phyloP scores from a whole-genome alignment of 495 filamentous ascomycete species.

The Pyrenula aspistea region DNA sequence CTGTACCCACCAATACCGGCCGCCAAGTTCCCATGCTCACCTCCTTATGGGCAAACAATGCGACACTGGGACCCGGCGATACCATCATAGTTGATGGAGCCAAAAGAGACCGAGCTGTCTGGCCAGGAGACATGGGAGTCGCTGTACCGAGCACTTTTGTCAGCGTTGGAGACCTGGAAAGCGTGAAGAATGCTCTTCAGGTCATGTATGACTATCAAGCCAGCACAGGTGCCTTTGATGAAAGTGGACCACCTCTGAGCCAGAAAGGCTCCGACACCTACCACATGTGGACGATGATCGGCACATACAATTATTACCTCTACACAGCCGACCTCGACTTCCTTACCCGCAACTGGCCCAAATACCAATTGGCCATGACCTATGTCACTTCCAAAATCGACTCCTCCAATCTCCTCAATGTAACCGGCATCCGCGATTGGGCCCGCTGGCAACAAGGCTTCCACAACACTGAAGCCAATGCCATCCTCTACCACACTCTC shows the following conservation, averaged over 20 bases:
- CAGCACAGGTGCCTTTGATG: constrained; percentile 35
- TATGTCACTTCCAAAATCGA: constrained; percentile 42
- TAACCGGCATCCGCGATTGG: constrained; percentile 45
- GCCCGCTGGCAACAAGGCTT: constrained; percentile 39
- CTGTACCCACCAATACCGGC: constrained; percentile 40
- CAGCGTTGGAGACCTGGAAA: constrained; percentile 45
- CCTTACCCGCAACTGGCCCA: constrained; percentile 33
- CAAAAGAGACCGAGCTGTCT: constrained; percentile 47
- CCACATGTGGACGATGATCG: constrained; percentile 52
- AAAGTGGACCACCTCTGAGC: constrained; percentile 46
- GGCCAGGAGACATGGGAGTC: constrained; percentile 51
- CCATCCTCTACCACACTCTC: constrained; percentile 36
- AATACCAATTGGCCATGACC: constrained; percentile 39
- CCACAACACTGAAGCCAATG: constrained; percentile 32
- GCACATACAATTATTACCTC: constrained; percentile 50
- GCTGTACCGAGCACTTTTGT: constrained; percentile 44
- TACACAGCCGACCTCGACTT: constrained; percentile 43
- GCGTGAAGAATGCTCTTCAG: constrained; percentile 48
- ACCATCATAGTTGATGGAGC: constrained; percentile 45
- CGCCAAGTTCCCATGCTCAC: constrained; percentile 35
- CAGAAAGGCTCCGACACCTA: constrained; percentile 48
- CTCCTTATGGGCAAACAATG: constrained; percentile 44
- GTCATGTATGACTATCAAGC: constrained; percentile 49
- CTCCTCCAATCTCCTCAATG: constrained; percentile 38
- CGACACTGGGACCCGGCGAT: constrained; percentile 38